phyloP scores from a whole-genome alignment of 139 green algal genomes.

The Coelastrella sp. region DNA sequence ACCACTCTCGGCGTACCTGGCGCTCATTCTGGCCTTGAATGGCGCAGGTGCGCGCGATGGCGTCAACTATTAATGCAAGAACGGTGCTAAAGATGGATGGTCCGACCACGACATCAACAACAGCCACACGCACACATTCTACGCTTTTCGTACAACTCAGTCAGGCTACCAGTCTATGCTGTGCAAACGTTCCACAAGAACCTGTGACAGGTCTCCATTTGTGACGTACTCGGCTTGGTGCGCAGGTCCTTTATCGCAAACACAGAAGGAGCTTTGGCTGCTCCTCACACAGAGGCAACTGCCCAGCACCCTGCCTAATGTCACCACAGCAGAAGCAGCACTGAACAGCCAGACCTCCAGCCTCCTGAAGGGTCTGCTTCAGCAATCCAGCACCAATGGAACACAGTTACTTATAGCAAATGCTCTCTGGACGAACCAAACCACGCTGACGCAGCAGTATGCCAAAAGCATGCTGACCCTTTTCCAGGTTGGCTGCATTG shows the following conservation, averaged over 20 bases:
- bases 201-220: too few species aligned
- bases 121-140: too few species aligned
- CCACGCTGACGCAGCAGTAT: neutral
- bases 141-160: too few species aligned
- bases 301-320: neutral
- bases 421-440: conserved; percentile 36
- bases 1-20: conserved; percentile 14
- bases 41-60: conserved; percentile 16
- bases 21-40: conserved; percentile 12
- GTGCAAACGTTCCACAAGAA: too few species aligned
- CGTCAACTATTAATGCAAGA: too few species aligned
- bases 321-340: neutral
- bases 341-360: neutral
- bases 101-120: too few species aligned
- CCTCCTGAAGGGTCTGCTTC: neutral
- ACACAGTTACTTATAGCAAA: conserved; percentile 28
- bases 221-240: neutral
- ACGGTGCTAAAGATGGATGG: too few species aligned
- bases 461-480: conserved; percentile 8
- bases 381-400: neutral
- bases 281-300: neutral
- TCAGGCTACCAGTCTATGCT: too few species aligned
- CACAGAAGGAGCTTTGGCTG: conserved; percentile 24
- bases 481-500: neutral
- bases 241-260: conserved; percentile 13